Evolutionary conservation across 2,329 filamentous ascomycete species (phyloP).

Genomic region (Cryphonectria parasitica): DNA sequence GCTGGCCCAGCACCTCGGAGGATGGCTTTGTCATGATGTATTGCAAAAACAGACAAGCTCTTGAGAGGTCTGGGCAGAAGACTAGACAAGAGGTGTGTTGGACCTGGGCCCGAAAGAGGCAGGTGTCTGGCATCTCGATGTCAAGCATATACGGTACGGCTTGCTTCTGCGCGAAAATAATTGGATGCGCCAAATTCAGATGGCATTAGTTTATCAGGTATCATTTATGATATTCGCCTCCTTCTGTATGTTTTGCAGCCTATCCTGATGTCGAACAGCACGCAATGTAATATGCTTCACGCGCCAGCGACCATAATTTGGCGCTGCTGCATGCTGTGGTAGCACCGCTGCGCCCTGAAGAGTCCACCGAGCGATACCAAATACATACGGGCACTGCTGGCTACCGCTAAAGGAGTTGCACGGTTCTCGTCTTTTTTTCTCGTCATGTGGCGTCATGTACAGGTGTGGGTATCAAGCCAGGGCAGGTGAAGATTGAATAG

Average conservation of each 20-base stretch:
- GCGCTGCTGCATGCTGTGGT: background rate
- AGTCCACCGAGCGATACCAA: background rate
- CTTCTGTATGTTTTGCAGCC: slow-evolving; percentile 8
- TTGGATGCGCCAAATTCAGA: background rate
- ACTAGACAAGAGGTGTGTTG: background rate
- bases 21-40: background rate
- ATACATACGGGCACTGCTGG: background rate
- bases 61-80: background rate
- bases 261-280: background rate
- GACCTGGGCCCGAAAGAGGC: background rate
- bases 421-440: background rate
- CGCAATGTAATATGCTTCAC: background rate
- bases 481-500: background rate
- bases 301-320: background rate
- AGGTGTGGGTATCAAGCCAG: background rate
- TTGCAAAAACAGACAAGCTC: background rate
- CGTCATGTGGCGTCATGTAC: background rate
- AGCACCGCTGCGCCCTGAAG: background rate
- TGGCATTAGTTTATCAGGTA: background rate
- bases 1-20: background rate
- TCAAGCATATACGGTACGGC: background rate
- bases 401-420: too few species aligned
- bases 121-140: background rate
- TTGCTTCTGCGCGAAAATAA: background rate
- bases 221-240: slow-evolving; percentile 1